Conservation (phyloP, 2,329 filamentous ascomycete genomes). For the Clonostachys solani region DNA sequence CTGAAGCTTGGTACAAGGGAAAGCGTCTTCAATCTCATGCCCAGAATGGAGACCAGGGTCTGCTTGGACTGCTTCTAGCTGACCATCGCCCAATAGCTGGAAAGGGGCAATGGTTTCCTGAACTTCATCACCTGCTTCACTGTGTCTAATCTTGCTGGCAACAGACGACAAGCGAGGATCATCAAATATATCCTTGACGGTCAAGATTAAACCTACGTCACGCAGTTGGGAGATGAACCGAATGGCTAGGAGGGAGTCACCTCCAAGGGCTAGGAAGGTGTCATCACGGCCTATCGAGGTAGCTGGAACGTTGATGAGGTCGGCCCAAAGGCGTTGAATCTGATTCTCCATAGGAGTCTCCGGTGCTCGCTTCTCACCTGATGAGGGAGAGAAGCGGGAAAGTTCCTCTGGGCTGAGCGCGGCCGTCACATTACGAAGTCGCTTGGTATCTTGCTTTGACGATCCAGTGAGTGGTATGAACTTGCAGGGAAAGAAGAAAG, state of each 20-base stretch:
- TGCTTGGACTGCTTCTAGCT: not conserved
- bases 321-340: conserved; percentile 24
- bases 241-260: conserved; percentile 9
- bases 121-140: not conserved
- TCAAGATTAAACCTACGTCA: conserved; percentile 2
- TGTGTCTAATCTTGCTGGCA: not conserved
- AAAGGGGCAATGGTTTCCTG: conserved; percentile 1
- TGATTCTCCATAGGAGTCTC: conserved; percentile 13
- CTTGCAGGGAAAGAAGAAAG: conserved; percentile 8
- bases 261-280: conserved; percentile 7
- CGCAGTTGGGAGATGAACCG: conserved; percentile 1
- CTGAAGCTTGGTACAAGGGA: conserved; percentile 43
- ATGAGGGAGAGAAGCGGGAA: not conserved
- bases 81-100: not conserved
- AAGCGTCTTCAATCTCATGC: conserved; percentile 35
- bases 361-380: conserved; percentile 3
- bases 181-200: conserved; percentile 8
- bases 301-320: not conserved
- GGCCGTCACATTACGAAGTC: not conserved
- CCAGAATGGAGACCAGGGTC: conserved; percentile 1
- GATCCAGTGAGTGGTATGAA: conserved; percentile 10
- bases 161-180: not conserved
- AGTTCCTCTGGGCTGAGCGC: not conserved
- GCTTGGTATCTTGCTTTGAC: conserved; percentile 6
- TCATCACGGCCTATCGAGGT: conserved; percentile 3